phyloP scores from a whole-genome alignment of 768 basidiomycete species.

The Lactarius hatsudake region DNA sequence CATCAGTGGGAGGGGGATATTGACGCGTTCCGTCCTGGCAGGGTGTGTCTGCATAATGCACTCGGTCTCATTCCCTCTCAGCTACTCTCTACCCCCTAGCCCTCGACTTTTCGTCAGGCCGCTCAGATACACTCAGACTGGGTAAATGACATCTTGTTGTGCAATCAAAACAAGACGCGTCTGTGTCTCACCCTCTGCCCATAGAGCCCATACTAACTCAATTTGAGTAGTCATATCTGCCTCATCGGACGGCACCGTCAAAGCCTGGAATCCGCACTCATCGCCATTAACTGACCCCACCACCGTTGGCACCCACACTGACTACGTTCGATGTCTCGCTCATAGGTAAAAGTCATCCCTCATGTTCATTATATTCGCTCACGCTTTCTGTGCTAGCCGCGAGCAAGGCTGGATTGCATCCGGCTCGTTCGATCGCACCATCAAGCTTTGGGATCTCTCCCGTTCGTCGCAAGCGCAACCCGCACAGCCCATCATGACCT shows the following conservation, averaged over 20 bases:
- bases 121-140: constrained; percentile 91
- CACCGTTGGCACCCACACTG: constrained; percentile 70
- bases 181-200: constrained; percentile 28
- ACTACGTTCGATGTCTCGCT: constrained; percentile 82
- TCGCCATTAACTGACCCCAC: constrained; percentile 55
- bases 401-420: constrained; percentile 87
- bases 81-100: constrained; percentile 34
- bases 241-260: constrained; percentile 92
- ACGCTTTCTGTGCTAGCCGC: constrained; percentile 43
- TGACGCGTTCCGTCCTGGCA: constrained; percentile 45
- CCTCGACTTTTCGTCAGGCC: constrained; percentile 77
- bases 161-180: constrained; percentile 90
- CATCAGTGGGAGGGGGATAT: constrained; percentile 78
- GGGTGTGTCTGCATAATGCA: constrained; percentile 40
- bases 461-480: constrained; percentile 23
- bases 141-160: constrained; percentile 92
- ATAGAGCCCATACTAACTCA: not conserved
- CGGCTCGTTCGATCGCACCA: constrained; percentile 90
- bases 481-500: constrained; percentile 55
- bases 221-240: constrained; percentile 71
- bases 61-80: not conserved
- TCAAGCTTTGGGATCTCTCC: constrained; percentile 90
- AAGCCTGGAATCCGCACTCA: constrained; percentile 89
- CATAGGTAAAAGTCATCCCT: constrained; percentile 48
- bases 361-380: constrained; percentile 20